phyloP scores from a whole-genome alignment of 2,329 filamentous ascomycete species.

The Talaromyces amestolkiae region DNA sequence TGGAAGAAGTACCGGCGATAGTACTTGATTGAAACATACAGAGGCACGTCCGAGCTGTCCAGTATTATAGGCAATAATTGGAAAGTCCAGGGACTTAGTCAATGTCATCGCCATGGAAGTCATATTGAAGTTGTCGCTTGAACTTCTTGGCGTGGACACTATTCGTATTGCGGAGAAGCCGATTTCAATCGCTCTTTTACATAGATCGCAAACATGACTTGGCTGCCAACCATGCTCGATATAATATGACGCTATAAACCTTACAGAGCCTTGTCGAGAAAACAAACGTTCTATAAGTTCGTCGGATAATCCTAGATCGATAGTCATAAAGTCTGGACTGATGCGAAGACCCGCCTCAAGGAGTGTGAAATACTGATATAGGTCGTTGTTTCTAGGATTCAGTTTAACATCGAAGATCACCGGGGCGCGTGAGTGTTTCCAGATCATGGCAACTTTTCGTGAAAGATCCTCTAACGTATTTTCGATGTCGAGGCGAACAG shows the following conservation, averaged over 20 bases:
- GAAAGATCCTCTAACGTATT: not conserved
- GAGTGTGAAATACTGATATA: not conserved
- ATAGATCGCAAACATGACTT: not conserved
- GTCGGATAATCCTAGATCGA: not conserved
- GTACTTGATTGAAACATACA: conserved; percentile 24
- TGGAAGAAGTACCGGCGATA: conserved; percentile 24
- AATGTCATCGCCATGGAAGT: not conserved
- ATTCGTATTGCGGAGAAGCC: conserved; percentile 4
- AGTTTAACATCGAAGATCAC: conserved; percentile 4
- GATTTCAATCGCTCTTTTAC: not conserved
- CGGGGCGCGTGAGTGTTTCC: conserved; percentile 1
- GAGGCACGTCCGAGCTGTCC: conserved; percentile 23
- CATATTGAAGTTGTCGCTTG: not conserved
- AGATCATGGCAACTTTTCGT: not conserved
- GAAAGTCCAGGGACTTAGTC: conserved; percentile 13
- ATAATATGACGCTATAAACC: not conserved
- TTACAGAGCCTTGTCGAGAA: not conserved
- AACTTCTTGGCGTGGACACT: not conserved
- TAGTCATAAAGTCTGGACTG: not conserved
- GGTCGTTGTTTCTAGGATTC: not conserved
- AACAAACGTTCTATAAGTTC: not conserved
- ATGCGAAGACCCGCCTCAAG: not conserved
- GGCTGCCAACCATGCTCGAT: not conserved
- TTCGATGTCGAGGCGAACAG: not conserved
- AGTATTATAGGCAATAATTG: conserved; percentile 26